Evolutionary conservation across 2,329 filamentous ascomycete species (phyloP).

Genomic region (Lachnellula cervina): DNA sequence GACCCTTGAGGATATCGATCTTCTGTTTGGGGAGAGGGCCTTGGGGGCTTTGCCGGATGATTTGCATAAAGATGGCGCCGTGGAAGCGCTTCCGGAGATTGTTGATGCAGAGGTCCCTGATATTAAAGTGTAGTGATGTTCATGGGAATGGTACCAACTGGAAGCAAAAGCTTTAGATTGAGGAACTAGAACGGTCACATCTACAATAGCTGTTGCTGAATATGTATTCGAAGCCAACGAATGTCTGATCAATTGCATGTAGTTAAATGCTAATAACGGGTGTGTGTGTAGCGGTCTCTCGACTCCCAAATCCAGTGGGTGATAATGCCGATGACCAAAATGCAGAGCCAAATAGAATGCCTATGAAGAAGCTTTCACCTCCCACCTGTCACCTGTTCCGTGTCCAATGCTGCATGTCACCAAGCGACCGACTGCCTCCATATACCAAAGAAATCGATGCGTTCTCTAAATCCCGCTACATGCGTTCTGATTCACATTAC

Average conservation of each 20-base stretch:
- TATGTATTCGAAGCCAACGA: no score
- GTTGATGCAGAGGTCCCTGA: background rate
- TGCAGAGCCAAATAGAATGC: no score
- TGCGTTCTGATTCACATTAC: slow-evolving; percentile 7
- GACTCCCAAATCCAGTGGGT: background rate
- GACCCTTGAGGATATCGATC: slow-evolving; percentile 31
- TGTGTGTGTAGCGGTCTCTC: background rate
- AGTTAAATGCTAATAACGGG: background rate
- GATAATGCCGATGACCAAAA: no score
- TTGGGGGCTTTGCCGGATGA: slow-evolving; percentile 42
- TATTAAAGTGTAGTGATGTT: background rate
- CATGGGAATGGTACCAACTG: no score
- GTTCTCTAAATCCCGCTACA: slow-evolving; percentile 9
- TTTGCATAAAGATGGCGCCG: slow-evolving; percentile 29
- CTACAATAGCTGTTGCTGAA: no score
- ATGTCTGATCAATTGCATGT: no score
- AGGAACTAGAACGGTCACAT: no score
- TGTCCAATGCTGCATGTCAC: background rate
- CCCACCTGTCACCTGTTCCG: background rate
- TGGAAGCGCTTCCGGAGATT: background rate
- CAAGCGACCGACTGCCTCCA: background rate
- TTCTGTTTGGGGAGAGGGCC: slow-evolving; percentile 34
- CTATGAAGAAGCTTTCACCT: no score
- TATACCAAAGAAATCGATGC: background rate
- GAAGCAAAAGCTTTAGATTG: background rate